Base-by-base conservation (phyloP, 2,329 filamentous ascomycete species). In the Erysiphe pulchra region DNA sequence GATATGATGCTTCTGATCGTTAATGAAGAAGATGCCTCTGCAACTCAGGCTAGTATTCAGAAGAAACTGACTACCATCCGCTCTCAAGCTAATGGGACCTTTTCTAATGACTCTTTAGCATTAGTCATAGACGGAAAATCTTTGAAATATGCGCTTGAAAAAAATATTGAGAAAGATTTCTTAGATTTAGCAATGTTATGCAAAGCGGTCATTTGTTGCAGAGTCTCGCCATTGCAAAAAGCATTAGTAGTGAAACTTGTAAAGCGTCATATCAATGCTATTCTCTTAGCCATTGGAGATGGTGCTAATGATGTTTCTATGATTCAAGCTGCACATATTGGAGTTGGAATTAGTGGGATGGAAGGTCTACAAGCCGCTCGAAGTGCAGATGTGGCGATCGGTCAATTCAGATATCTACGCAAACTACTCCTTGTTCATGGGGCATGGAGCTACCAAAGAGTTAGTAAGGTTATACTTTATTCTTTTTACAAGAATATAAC, bases 401-500 rank as follows among this genome's bases (percentile, higher is more conserved):
- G 75, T 0, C 90, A 98, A 61, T 98, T 98, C 68, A 77, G 87
- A 47, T 98, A 80, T 62, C 72, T 98, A 44, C 80, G 85, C 53
- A 98, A 98, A 63, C 68, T 98, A 46, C 71, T 95, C 28, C 71
- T 98, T 24, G 90, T 98, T 11, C 90, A 98, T 58, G 90, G 90
- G 20, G 79, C 86, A 6, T 98, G 90, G 90, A 92, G 84, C 59
- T 98, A 98, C 59, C 87, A 94, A 60, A 80, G 90, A 48, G 80
- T 98, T 59, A 87, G 81, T 70, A 93, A 92, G 65, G 85, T 92
- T 48, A 95, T 98, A 55, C 63, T 98, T 50, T 98, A 93, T 64
- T 95, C 90, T 7, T 98, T 95, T 62, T 98, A 98, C 70, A 98
- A 98, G 70, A 98, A 98, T 64, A 94, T 95, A 53, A 80, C 86